Base-by-base conservation (phyloP, 2,329 filamentous ascomycete genomes). In the Aspergillus pseudoviridinutans region DNA sequence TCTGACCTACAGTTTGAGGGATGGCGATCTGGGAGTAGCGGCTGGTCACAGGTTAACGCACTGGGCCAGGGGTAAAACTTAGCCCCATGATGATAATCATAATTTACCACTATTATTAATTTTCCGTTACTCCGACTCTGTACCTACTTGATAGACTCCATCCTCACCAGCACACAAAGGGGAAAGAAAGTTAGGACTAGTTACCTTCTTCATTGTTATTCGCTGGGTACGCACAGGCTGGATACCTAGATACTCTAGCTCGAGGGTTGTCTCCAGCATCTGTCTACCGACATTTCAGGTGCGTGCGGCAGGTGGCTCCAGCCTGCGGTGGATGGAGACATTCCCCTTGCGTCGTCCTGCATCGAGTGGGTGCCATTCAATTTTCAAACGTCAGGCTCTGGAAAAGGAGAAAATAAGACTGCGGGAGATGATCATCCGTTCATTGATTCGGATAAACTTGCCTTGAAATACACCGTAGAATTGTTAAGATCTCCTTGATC, bases 21-120 rank as follows among this genome's bases (percentile, higher is more conserved):
- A 24, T 27, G 44, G 22, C 42, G 42, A 46, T 46, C 20, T 46
- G n/a, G 38, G 20, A 44, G 49, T 52, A 58, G 47, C 49, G 42
- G 46, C 49, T 50, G 54, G 42, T 53, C 51, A 50, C 56, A 47
- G 32, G 47, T 29, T 41, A 54, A 58, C 54, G 58, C 63, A 61
- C 59, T 58, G 60, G 61, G 58, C 63, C 64, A 67, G 65, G 65
- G 65, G 65, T 67, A 66, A 64, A 28, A 51, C 49, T 51, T 22
- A 20, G 27, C 49, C 49, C 49, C 49, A 51, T 17, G 7, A n/a
- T 7, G 32, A 38, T 38, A 38, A 38, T 38, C 32, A 38, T 38
- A 38, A 38, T 38, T 38, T 38, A 38, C 32, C 32, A 35, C 14
- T 28, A 25, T 25, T 32, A 14, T 32, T 32, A 14, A 32, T 32